Percentiles rank a stretch among this genome's conserved stretches.
These are phyloP conservation scores for Brassica napus DNA, from an alignment of 345 rosid species.

Conservation along the genomic window DNA sequence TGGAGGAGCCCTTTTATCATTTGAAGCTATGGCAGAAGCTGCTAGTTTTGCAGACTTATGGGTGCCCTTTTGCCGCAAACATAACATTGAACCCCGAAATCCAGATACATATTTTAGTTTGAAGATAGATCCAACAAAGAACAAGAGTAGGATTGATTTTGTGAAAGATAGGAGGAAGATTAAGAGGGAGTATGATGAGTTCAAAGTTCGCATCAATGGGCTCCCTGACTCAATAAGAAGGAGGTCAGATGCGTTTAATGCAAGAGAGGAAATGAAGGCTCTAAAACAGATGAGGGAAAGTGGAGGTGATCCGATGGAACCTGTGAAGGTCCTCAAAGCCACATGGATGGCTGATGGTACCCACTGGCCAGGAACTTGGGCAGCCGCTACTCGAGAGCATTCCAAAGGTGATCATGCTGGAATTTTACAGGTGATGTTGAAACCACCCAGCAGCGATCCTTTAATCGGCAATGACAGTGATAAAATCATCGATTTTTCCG, in stretches of 20 bases:
- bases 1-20: constrained; percentile 91
- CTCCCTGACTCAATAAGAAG: constrained; percentile 88
- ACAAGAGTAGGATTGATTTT: constrained; percentile 77
- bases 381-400: constrained; percentile 59
- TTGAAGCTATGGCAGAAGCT: constrained; percentile 99
- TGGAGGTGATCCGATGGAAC: constrained; percentile 71
- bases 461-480: constrained; percentile 61
- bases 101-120: constrained; percentile 80
- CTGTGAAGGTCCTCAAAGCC: constrained; percentile 66
- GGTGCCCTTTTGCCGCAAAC: constrained; percentile 96
- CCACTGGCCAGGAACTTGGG: constrained; percentile 96
- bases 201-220: constrained; percentile 87
- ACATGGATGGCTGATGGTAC: constrained; percentile 99
- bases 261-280: constrained; percentile 94
- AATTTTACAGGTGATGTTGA: constrained; percentile 84
- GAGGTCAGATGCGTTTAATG: constrained; percentile 91
- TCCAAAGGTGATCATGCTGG: constrained; percentile 96
- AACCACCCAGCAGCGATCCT: constrained; percentile 86
- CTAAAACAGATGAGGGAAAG: constrained; percentile 79
- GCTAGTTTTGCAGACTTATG: constrained; percentile 90
- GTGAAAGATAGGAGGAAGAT: constrained; percentile 86
- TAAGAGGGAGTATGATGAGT: constrained; percentile 91
- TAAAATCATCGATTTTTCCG: constrained; percentile 71
- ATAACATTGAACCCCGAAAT: constrained; percentile 81
- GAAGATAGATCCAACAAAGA: constrained; percentile 86